Evolutionary conservation across 163 green algal species (phyloP), one percentile per base, ranked within the genome.

Genomic region (Scenedesmus sp.): DNA sequence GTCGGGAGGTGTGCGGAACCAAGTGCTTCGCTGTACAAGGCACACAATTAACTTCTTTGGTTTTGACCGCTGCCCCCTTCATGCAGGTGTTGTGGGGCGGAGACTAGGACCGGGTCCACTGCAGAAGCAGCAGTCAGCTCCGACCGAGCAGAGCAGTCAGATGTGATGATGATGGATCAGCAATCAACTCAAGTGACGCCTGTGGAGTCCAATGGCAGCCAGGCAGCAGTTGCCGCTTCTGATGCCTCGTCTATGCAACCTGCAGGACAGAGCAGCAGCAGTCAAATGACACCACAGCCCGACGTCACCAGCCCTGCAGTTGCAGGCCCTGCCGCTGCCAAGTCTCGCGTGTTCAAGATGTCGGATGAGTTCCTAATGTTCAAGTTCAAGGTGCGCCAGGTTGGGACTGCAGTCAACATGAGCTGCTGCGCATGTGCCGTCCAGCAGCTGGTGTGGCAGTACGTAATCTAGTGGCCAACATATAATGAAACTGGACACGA

Each of bases 291-390:
- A 10, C 30, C 65, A 40, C 30, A 20, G 65, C 65, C 24, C 24
- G 83, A 44, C 13, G 53, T 16, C 59, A 80, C 35, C 83, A 79
- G 61, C 84, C 40, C 61, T 5, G 53, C 84, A 68, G 61, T n/a
- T 80, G 83, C 26, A 40, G 40, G 35, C 1, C 6, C 49, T 49
- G 59, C 61, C 13, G 33, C 22, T 5, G 16, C 16, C 6, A 61
- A 46, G 44, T 44, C 85, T 6, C 85, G 85, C 15, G 85, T 85
- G 15, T 90, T 90, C 72, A 90, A 90, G 72, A 90, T 90, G 85
- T 90, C 85, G 0, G 85, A 90, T 35, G 85, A 90, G 85, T 90
- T 90, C 44, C 72, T 90, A 6, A 90, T 90, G 85, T 90, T 90
- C 44, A 90, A 90, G 68, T 90, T 90, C 85, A 90, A 90, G 85